phyloP scores from a whole-genome alignment of 2,329 filamentous ascomycete genomes.

The Hawksworthiomyces lignivorus region DNA sequence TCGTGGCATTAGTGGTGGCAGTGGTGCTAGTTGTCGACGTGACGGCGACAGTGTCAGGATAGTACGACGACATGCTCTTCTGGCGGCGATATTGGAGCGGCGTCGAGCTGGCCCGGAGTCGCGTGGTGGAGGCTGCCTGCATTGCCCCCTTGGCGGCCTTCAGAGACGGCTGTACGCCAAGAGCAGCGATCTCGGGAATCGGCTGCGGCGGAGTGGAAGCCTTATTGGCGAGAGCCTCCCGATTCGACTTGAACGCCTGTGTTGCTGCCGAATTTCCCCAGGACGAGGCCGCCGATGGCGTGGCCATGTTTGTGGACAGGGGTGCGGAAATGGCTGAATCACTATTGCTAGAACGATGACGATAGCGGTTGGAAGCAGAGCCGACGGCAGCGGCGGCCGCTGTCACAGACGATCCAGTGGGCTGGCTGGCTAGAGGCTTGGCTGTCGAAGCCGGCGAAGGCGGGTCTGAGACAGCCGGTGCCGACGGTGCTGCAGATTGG shows the following conservation, averaged over 20 bases:
- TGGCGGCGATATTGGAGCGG: slow-evolving; percentile 31
- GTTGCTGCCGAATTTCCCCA: slow-evolving; percentile 64
- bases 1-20: slow-evolving; percentile 31
- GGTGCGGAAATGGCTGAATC: slow-evolving; percentile 15
- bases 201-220: slow-evolving; percentile 6
- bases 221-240: slow-evolving; percentile 2
- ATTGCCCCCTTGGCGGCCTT: slow-evolving; percentile 73
- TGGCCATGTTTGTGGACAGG: slow-evolving; percentile 57
- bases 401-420: slow-evolving; percentile 59
- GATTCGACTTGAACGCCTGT: slow-evolving; percentile 32
- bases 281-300: slow-evolving; percentile 31
- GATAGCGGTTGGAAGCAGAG: slow-evolving; percentile 22
- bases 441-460: neutral
- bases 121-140: slow-evolving; percentile 30
- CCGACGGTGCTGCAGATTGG: neutral
- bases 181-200: slow-evolving; percentile 15
- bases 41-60: neutral
- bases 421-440: too few relatives aligned
- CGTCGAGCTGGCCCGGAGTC: slow-evolving; percentile 54
- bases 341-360: slow-evolving; percentile 36
- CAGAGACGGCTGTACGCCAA: slow-evolving; percentile 58
- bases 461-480: neutral
- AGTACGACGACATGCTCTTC: slow-evolving; percentile 23
- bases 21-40: slow-evolving; percentile 51
- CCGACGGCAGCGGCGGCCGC: slow-evolving; percentile 53